phyloP scores from a whole-genome alignment of 345 rosid species.

The Lenwebbia sp. region DNA sequence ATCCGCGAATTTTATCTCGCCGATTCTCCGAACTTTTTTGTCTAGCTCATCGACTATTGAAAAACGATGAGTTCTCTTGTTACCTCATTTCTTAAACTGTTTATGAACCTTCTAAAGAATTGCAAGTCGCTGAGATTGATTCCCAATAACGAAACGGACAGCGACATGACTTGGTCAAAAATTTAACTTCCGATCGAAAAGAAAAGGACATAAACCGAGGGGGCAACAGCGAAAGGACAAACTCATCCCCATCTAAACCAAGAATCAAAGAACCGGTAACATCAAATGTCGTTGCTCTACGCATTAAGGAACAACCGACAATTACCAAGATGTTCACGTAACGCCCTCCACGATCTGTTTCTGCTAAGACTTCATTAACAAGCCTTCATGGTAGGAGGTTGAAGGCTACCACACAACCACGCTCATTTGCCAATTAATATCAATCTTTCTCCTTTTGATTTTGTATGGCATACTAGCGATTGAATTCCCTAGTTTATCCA shows the following conservation, averaged over 20 bases:
- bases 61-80: not conserved
- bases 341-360: not conserved
- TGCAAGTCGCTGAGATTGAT: not conserved
- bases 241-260: not conserved
- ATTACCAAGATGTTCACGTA: constrained; percentile 9
- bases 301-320: constrained; percentile 18
- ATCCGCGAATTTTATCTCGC: not conserved
- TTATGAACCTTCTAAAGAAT: not conserved
- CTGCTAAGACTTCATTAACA: constrained; percentile 7
- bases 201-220: not conserved
- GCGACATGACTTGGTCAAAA: not conserved
- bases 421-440: not conserved
- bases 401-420: constrained; percentile 9
- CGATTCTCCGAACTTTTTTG: not conserved
- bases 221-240: not conserved
- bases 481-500: not conserved
- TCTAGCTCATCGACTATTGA: not conserved
- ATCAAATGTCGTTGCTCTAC: not conserved
- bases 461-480: not conserved
- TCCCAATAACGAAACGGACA: not conserved
- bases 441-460: not conserved
- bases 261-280: not conserved
- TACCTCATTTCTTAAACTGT: not conserved
- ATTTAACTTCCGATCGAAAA: not conserved
- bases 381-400: constrained; percentile 14